Evolutionary conservation across 164 flowering plant genomes (phyloP).

Genomic region (Paratinospora sagittata): DNA sequence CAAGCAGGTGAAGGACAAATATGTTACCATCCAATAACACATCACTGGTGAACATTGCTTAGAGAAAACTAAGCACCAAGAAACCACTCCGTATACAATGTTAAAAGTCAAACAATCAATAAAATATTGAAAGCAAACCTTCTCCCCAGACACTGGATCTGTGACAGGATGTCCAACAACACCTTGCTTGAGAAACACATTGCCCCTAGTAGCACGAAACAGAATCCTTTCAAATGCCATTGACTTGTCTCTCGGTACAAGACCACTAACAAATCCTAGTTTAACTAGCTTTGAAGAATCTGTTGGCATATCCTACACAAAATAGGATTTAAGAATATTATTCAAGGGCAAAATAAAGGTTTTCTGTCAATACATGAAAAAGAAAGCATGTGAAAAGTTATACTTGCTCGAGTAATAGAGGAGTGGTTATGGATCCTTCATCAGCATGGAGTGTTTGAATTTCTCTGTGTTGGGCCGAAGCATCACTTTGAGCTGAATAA

Average conservation of each 20-base stretch:
- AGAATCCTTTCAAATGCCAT: slow-evolving; percentile 95
- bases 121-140: slow-evolving; percentile 32
- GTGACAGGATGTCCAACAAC: slow-evolving; percentile 64
- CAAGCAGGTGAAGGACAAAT: not conserved
- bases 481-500: slow-evolving; percentile 59
- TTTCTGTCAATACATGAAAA: not conserved
- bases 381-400: not conserved
- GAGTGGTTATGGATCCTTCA: slow-evolving; percentile 68
- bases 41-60: not conserved
- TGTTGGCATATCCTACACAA: slow-evolving; percentile 48
- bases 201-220: slow-evolving; percentile 98
- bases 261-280: slow-evolving; percentile 81
- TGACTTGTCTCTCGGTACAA: slow-evolving; percentile 82
- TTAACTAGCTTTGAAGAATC: slow-evolving; percentile 86
- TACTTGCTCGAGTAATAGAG: slow-evolving; percentile 74
- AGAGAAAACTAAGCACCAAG: not conserved
- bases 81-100: not conserved
- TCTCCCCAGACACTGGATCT: slow-evolving; percentile 93
- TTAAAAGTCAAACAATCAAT: not conserved
- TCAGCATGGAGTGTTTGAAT: slow-evolving; percentile 34
- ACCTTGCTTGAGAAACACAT: slow-evolving; percentile 70
- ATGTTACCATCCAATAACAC: not conserved
- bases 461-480: slow-evolving; percentile 74
- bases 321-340: slow-evolving; percentile 6
- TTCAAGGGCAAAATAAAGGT: not conserved